Base-by-base conservation (phyloP, 2,329 filamentous ascomycete genomes). In the Aspergillus neoniger region DNA sequence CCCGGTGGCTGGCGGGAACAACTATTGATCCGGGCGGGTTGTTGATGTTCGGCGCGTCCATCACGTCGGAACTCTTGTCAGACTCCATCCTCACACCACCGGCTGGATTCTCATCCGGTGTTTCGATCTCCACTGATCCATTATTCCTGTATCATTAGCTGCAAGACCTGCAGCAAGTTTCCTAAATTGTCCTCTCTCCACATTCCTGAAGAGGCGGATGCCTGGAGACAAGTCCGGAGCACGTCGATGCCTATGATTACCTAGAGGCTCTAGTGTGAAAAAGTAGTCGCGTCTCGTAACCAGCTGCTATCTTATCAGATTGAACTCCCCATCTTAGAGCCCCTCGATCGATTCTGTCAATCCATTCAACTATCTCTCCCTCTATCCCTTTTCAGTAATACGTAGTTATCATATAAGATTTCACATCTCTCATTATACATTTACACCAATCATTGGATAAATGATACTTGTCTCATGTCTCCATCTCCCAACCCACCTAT, bases 1-100 rank as follows among this genome's bases (percentile, higher is more conserved):
- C 52, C 64, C 57, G 65, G 59, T 66, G 61, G 64, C 61, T 66
- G 63, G 63, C 55, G 41, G 57, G 57, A 62, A 39, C 30, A 57
- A 44, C 17, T 25, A 15, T 52, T 61, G 55, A 38, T 62, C 53
- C 57, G 56, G 39, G 21, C 47, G 53, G 32, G 30, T 25, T 58
- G 48, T 54, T 59, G 51, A 55, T 47, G 53, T 5, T 25, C 39
- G 50, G 36, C 51, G 47, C 49, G 30, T 59, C 50, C 28, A 53
- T 28, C 55, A 55, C 55, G 54, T 43, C 50, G 8, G 25, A 28
- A 28, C 25, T 28, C 25, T 8, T 8, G 25, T 28, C 25, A 30
- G 28, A 10, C 28, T 30, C 32, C 32, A 36, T 36, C 32, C 32
- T 68, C 66, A 68, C 63, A 60, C 66, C 66, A 68, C 63, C 57